phyloP scores from a whole-genome alignment of 208 protist species.

The Angomonas ambiguus region DNA sequence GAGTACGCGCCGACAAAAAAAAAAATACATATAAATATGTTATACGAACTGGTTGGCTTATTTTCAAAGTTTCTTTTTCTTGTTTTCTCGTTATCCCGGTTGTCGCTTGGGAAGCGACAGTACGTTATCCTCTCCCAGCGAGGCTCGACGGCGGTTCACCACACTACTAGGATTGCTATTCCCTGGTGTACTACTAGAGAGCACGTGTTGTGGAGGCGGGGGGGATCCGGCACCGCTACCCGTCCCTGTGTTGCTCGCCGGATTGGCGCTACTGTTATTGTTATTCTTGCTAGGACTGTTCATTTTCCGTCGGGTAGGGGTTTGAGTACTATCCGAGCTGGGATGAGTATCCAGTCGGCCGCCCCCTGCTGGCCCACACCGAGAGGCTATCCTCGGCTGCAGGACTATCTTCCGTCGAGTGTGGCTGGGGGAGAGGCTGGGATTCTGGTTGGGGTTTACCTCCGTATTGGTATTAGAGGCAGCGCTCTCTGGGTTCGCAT shows the following conservation, averaged over 20 bases:
- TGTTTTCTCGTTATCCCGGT: not conserved
- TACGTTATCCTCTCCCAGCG: not conserved
- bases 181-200: not conserved
- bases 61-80: slow-evolving; percentile 1
- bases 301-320: not conserved
- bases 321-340: not conserved
- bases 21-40: too few relatives aligned
- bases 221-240: not conserved
- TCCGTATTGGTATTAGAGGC: not conserved
- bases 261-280: not conserved
- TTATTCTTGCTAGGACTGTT: slow-evolving; percentile 7
- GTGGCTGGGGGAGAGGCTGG: not conserved
- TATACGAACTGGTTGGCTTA: not conserved
- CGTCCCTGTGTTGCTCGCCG: not conserved
- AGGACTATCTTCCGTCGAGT: not conserved
- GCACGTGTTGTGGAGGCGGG: not conserved
- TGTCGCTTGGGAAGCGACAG: slow-evolving; percentile 10
- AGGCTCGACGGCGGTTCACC: not conserved
- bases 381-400: not conserved
- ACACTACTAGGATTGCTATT: not conserved
- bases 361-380: too few relatives aligned
- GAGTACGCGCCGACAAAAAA: too few relatives aligned
- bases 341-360: not conserved
- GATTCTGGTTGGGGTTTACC: not conserved
- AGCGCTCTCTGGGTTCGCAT: not conserved